Evolutionary conservation across 1,284 basidiomycete genomes (phyloP).

Genomic region (Entoloma clypeatum): DNA sequence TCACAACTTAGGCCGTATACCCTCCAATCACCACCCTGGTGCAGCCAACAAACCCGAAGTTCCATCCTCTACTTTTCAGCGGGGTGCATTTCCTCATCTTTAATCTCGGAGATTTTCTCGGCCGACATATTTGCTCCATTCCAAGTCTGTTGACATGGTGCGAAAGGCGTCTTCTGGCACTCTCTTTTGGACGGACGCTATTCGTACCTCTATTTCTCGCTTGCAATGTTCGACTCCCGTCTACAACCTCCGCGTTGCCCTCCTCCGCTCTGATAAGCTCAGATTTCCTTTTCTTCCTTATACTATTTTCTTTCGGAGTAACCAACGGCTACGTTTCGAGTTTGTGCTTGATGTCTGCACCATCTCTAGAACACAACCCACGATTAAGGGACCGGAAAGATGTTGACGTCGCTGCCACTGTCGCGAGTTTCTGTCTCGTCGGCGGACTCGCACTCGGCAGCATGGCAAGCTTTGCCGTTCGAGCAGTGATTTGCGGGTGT

Average conservation of each 20-base stretch:
- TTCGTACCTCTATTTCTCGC: too few species aligned
- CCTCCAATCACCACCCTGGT: constrained; percentile 82
- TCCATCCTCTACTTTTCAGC: too few species aligned
- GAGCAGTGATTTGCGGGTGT: constrained; percentile 61
- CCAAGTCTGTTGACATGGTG: too few species aligned
- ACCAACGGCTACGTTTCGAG: constrained; percentile 76
- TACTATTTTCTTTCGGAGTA: constrained; percentile 70
- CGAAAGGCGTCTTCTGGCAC: constrained; percentile 51
- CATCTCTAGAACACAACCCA: constrained; percentile 71
- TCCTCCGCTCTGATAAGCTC: constrained; percentile 51
- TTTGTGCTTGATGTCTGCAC: constrained; percentile 67
- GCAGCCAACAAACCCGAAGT: constrained; percentile 52
- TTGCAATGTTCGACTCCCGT: constrained; percentile 66
- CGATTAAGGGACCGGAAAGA: constrained; percentile 60
- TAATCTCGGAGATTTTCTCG: too few species aligned
- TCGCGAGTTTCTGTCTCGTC: constrained; percentile 76
- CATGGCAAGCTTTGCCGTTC: constrained; percentile 73
- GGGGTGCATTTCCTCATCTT: too few species aligned
- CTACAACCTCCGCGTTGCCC: constrained; percentile 11
- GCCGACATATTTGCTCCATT: too few species aligned
- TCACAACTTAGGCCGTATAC: constrained; percentile 63
- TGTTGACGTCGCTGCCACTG: constrained; percentile 78
- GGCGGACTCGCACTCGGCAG: constrained; percentile 75
- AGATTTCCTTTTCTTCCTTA: constrained; percentile 69
- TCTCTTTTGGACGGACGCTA: constrained; percentile 67